These are phyloP conservation scores for Cicer chorassanicum DNA, from an alignment of 306 rosid species.

Conservation along the genomic window DNA sequence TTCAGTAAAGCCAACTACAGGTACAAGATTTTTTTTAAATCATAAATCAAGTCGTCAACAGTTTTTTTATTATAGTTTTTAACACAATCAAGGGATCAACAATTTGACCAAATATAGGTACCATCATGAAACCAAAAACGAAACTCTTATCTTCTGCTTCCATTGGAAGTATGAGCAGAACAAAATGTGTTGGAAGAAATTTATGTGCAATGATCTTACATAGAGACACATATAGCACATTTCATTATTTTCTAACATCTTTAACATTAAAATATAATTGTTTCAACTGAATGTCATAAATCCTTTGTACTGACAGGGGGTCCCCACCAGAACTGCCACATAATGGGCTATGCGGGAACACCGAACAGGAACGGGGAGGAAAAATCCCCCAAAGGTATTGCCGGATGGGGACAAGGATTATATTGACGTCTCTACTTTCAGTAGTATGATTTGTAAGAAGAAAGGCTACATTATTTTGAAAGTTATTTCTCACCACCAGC, in stretches of 20 bases:
- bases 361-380: too few species aligned
- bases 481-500: conserved; percentile 58
- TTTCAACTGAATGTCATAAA: conserved; percentile 33
- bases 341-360: too few species aligned
- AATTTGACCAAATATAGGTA: conserved; percentile 12
- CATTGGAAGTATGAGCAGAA: conserved; percentile 24
- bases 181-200: conserved; percentile 21
- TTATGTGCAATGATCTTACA: conserved; percentile 19
- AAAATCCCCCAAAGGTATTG: too few species aligned
- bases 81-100: conserved; percentile 21
- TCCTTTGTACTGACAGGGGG: conserved; percentile 22
- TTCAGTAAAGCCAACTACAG: conserved; percentile 38
- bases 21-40: conserved; percentile 1
- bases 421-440: background rate
- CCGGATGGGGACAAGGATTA: too few species aligned
- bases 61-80: background rate
- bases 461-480: conserved; percentile 45
- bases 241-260: conserved; percentile 31
- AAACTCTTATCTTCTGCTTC: conserved; percentile 32
- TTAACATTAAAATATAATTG: conserved; percentile 30
- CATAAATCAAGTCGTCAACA: background rate
- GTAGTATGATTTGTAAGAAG: conserved; percentile 34
- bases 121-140: conserved; percentile 18
- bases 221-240: conserved; percentile 1
- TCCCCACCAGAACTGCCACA: background rate